These are phyloP conservation scores for Pyrenula aspistea DNA, from an alignment of 495 filamentous ascomycete species.

Conservation along the genomic window DNA sequence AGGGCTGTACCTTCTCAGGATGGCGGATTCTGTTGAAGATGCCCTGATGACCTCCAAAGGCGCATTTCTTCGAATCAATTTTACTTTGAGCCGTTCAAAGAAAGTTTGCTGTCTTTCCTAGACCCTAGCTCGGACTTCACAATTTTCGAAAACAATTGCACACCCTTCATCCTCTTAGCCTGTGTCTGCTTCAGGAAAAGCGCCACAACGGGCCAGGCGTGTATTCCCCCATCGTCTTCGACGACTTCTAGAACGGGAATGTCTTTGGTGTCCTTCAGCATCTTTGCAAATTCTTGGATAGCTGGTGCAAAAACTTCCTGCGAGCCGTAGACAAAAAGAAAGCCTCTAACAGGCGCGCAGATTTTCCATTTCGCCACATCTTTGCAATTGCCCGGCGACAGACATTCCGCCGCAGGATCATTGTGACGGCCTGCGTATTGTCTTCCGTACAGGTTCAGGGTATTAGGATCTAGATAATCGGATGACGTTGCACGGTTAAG, in stretches of 20 bases:
- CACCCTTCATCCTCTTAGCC: slow-evolving; percentile 42
- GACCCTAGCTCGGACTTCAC: too few species aligned
- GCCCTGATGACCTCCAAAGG: too few species aligned
- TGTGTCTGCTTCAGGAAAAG: slow-evolving; percentile 49
- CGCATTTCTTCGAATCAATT: too few species aligned
- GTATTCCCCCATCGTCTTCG: slow-evolving; percentile 50
- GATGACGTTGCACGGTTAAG: slow-evolving; percentile 34
- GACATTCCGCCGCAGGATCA: slow-evolving; percentile 17
- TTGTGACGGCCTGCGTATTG: slow-evolving; percentile 45
- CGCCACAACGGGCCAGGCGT: slow-evolving; percentile 68
- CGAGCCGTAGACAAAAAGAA: slow-evolving; percentile 51
- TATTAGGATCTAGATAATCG: slow-evolving; percentile 29
- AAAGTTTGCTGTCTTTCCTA: too few species aligned
- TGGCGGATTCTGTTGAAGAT: too few species aligned
- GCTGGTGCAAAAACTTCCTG: slow-evolving; percentile 63
- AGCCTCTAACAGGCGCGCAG: slow-evolving; percentile 45
- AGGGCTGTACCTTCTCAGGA: too few species aligned
- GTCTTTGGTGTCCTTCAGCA: slow-evolving; percentile 30
- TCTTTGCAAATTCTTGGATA: slow-evolving; percentile 36
- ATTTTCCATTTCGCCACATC: slow-evolving; percentile 50
- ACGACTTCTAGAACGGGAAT: slow-evolving; percentile 28
- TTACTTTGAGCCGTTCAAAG: too few species aligned
- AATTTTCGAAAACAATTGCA: slow-evolving; percentile 40
- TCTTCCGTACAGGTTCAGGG: slow-evolving; percentile 47
- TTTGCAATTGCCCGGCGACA: slow-evolving; percentile 56